Evolutionary conservation across 2,329 filamentous ascomycete species (phyloP), one percentile per base, ranked within the genome.

Genomic region (Trichoderma hamatum): DNA sequence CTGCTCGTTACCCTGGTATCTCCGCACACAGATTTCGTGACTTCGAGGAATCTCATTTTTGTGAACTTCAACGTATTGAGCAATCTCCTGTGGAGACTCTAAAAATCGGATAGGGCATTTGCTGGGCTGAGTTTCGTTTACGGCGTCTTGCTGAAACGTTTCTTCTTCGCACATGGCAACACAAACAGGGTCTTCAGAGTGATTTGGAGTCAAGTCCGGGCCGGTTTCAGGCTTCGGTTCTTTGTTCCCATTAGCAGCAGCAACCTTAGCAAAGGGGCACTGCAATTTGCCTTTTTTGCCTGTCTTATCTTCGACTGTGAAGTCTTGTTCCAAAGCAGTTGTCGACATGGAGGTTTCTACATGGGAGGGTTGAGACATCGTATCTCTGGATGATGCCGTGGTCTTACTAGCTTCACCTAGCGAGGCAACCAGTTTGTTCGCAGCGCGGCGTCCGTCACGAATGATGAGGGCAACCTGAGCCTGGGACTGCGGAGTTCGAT

Each of bases 1-100:
- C 72, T 92, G 88, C 74, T 95, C 91, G 75, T 94, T 95, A 79
- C 89, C 91, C 80, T 97, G 93, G 77, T 97, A 97, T 69, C 94
- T 88, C 76, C 92, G 90, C 70, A 98, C 89, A 79, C 95, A 98
- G 55, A 97, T 88, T 77, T 96, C 93, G 80, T 98, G 95, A 78
- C 94, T 97, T 74, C 95, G 89, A 11, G 95, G 95, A 66, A 98
- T 87, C 79, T 97, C 92, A 80, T 98, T 94, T 79, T 97, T 97
- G 82, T 97, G 94, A 64, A 90, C 94, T 78, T 97, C 93, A 76
- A 98, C 93, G 78, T 97, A 98, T 75, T 92, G 89, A 16, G 95
- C 95, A 71, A 98, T 90, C 77, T 97, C 94, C 81, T 97, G 93
- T 2, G 95, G 93, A 2, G 93, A 94, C 77, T 97, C 91, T 76